Base-by-base conservation (phyloP, 352 stramenopile species). In the Globisporangium barbulae region DNA sequence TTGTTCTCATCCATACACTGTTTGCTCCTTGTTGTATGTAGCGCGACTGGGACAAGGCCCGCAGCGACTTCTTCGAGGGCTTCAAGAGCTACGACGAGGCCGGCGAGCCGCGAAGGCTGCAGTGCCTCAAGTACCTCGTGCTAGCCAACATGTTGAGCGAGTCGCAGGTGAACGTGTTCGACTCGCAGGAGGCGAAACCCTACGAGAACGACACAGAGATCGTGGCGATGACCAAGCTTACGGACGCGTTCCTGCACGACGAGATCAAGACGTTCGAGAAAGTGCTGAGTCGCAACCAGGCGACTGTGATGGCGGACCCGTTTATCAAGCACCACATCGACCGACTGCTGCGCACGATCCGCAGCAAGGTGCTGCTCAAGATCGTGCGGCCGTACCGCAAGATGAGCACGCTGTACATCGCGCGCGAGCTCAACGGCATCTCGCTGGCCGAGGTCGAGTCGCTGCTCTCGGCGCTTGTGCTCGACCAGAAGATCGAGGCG, bases 61-160 rank as follows among this genome's bases (percentile, higher is more conserved):
- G 84, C 0, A 96, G 93, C 55, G 92, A 97, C 28, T 98, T 98
- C 56, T 98, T 98, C 64, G 91, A 97, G 56, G 93, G 91, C 10
- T 98, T 98, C 73, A 98, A 98, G 70, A 97, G 85, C 64, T 98
- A 97, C 68, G 95, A 98, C 71, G 95, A 98, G 73, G 95, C 95
- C n/a, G 95, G 95, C 37, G 95, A 98, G 75, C 78, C 83, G 22
- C 81, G 83, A 52, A 77, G 95, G 8, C 75, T 98, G 39, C 87
- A 97, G 62, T 98, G 90, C 73, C 75, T 98, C 41, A 98, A 98
- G 73, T 98, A 98, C 66, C 69, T 98, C 17, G 93, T 98, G 25
- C 79, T 98, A 60, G 93, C 93, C 33, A 98, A 95, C 63, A 98
- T 98, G 95, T 72, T 98, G 39, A 94, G 94, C 66, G 91, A 96